These are phyloP conservation scores for Candida tallmaniae DNA, from an alignment of 805 yeast genomes.

Conservation along the genomic window DNA sequence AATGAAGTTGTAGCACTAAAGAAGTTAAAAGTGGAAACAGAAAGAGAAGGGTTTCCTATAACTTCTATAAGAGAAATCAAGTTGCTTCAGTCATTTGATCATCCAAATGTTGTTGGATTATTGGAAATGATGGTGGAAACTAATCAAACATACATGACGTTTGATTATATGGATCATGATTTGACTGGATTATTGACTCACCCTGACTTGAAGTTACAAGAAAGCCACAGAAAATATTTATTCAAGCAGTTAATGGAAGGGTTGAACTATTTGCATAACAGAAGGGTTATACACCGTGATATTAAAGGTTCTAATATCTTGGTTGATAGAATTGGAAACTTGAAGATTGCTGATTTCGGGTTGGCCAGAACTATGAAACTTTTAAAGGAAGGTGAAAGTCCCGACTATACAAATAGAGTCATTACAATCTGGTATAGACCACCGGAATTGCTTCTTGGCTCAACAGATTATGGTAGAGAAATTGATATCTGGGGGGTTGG, in stretches of 20 bases:
- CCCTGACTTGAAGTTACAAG: conserved; percentile 57
- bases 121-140: conserved; percentile 86
- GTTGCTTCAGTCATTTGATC: conserved; percentile 75
- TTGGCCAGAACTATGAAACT: conserved; percentile 72
- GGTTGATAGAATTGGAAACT: conserved; percentile 54
- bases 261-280: conserved; percentile 61
- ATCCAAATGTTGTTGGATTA: conserved; percentile 75
- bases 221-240: conserved; percentile 62
- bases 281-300: conserved; percentile 71
- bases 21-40: conserved; percentile 75
- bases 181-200: conserved; percentile 82
- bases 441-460: conserved; percentile 86
- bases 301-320: conserved; percentile 78
- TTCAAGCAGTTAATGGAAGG: conserved; percentile 67
- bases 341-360: conserved; percentile 81
- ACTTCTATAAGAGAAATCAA: conserved; percentile 93
- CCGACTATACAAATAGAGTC: conserved; percentile 91
- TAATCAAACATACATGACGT: conserved; percentile 77
- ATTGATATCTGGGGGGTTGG: conserved; percentile 98
- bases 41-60: conserved; percentile 92
- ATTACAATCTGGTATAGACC: conserved; percentile 98
- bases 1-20: conserved; percentile 80
- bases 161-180: conserved; percentile 92
- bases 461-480: conserved; percentile 84
- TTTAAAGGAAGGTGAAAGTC: conserved; percentile 45